Evolutionary conservation across 2,329 filamentous ascomycete species (phyloP), one percentile per base, ranked within the genome.

Genomic region (Microdochium trichocladiopsis): DNA sequence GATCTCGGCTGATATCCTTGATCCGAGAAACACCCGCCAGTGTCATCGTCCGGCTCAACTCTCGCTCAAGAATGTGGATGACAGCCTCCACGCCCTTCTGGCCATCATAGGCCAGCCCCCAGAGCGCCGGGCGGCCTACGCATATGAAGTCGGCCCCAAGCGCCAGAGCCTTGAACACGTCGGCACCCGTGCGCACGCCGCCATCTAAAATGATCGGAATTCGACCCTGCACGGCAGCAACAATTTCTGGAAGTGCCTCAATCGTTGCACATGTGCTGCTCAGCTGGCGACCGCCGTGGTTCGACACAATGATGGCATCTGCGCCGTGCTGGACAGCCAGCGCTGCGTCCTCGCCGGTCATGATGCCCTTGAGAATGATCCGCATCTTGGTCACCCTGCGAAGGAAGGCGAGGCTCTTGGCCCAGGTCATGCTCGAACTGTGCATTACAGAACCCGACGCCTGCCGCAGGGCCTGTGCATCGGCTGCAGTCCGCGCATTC

Each of bases 341-440:
- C 11, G 56, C 54, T 3, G 57, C 57, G 37, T 60, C 58, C 21
- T 58, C 56, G 1, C 52, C 52, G 2, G 58, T 58, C 50, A 58
- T 49, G 12, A 59, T 55, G 2, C 57, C 57, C 52, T 59, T 59
- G 10, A 64, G 52, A 2, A 61, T 53, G 24, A 63, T 62, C 49
- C 57, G 56, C 59, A 63, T 60, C 48, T 48, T 57, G 1, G 61
- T 63, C 14, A 56, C 52, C n/a, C 50, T 51, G 10, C 60, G 54
- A 1, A 63, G 57, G 53, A 55, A 61, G 2, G 48, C 51, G 11
- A 64, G 60, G 3, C 57, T 54, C 33, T 58, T 52, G 3, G 49
- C 50, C 62, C 62, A 64, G 2, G 53, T 56, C 3, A 64, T 49
- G 21, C 56, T 57, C 1, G 58, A 49, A 50, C 57, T 55, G 18